Percentiles rank a stretch among this genome's conserved stretches.
phyloP scores from a whole-genome alignment of 139 green algal genomes.

The Chlorella sp. region DNA sequence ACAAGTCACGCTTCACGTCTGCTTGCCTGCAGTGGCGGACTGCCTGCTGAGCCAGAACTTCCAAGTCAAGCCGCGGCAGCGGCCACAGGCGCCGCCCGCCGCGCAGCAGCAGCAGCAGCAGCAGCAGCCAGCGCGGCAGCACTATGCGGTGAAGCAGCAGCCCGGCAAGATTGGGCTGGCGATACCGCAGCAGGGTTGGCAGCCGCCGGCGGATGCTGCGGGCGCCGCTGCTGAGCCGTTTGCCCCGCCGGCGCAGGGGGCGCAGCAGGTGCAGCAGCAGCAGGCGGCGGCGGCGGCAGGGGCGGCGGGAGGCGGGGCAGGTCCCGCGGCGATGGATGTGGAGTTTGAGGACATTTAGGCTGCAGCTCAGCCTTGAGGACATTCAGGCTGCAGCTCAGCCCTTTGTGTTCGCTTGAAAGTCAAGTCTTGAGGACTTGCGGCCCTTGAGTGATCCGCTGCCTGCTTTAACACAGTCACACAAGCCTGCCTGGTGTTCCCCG shows the following conservation, averaged over 20 bases:
- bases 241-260: not conserved
- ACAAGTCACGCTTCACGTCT: too few relatives aligned
- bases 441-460: too few relatives aligned
- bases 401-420: too few relatives aligned
- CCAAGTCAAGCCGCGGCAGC: constrained; percentile 40
- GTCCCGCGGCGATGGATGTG: not conserved
- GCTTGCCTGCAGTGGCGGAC: not conserved
- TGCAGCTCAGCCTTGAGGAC: too few relatives aligned
- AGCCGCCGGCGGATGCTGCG: constrained; percentile 8
- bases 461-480: too few relatives aligned
- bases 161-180: not conserved
- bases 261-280: not conserved
- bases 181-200: constrained; percentile 23
- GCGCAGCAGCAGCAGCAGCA: not conserved
- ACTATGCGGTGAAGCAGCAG: constrained; percentile 6
- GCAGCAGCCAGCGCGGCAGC: constrained; percentile 4
- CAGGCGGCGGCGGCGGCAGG: too few relatives aligned
- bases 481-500: too few relatives aligned
- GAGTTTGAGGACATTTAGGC: constrained; percentile 6
- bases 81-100: not conserved
- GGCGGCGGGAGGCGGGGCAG: too few relatives aligned
- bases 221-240: not conserved
- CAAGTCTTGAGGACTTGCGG: too few relatives aligned
- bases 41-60: constrained; percentile 58
- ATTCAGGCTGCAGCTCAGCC: too few relatives aligned